A percentile compares a stretch with the other conserved stretches of the same genome.
Evolutionary conservation across 208 protist genomes (phyloP).

Genomic region (Leishmania lainsoni): DNA sequence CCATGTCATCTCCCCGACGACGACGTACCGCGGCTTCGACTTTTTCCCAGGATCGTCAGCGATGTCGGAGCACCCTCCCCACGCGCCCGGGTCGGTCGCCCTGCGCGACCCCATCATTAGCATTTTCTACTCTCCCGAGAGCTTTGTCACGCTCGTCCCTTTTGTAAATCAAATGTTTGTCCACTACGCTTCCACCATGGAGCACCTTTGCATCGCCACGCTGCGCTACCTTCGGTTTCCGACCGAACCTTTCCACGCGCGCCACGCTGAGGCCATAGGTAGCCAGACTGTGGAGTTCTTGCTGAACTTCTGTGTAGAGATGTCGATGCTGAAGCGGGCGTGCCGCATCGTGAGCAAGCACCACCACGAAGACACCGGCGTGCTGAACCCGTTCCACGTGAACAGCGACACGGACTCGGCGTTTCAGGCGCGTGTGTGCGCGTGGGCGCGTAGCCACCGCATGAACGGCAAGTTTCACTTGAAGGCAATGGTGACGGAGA

Average conservation of each 20-base stretch:
- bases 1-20: slow-evolving; percentile 4
- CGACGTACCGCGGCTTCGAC: slow-evolving; percentile 9
- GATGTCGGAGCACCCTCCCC: slow-evolving; percentile 17
- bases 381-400: slow-evolving; percentile 14
- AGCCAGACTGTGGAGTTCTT: slow-evolving; percentile 61
- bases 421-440: slow-evolving; percentile 58
- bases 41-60: slow-evolving; percentile 13
- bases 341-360: slow-evolving; percentile 31
- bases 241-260: slow-evolving; percentile 50
- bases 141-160: slow-evolving; percentile 70
- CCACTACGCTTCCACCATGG: slow-evolving; percentile 61
- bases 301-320: slow-evolving; percentile 61
- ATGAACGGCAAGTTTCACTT: slow-evolving; percentile 58
- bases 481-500: slow-evolving; percentile 57
- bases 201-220: slow-evolving; percentile 76
- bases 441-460: slow-evolving; percentile 53
- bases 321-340: slow-evolving; percentile 56
- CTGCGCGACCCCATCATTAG: slow-evolving; percentile 33
- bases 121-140: slow-evolving; percentile 55
- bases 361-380: slow-evolving; percentile 22
- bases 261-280: slow-evolving; percentile 51
- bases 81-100: slow-evolving; percentile 6
- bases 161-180: slow-evolving; percentile 70
- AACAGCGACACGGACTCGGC: slow-evolving; percentile 34
- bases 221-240: slow-evolving; percentile 65